Evolutionary conservation across 2,329 filamentous ascomycete genomes (phyloP).

Genomic region (Calonectria multiphialidica): DNA sequence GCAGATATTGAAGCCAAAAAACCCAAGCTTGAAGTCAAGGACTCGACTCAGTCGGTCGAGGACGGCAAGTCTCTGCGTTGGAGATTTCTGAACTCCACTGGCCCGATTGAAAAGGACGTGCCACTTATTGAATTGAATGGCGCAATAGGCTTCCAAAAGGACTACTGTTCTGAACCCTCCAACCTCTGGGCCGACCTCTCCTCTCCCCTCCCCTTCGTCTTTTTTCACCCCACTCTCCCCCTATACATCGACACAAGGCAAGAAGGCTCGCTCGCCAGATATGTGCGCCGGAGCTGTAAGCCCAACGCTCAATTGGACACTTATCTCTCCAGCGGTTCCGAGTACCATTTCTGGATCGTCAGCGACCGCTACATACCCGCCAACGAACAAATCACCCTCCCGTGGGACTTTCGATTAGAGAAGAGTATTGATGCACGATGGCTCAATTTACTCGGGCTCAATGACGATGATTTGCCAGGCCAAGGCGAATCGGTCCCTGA

Average conservation of each 20-base stretch:
- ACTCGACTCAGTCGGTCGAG: conserved; percentile 53
- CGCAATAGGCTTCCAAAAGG: conserved; percentile 78
- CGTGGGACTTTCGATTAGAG: conserved; percentile 76
- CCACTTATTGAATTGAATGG: conserved; percentile 81
- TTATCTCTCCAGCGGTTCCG: conserved; percentile 80
- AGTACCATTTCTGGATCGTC: conserved; percentile 94
- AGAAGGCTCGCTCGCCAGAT: conserved; percentile 88
- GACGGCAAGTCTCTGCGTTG: conserved; percentile 68
- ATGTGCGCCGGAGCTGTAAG: conserved; percentile 90
- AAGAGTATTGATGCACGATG: conserved; percentile 67
- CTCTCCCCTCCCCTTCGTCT: conserved; percentile 79
- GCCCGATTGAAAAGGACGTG: conserved; percentile 67
- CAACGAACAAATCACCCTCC: conserved; percentile 72
- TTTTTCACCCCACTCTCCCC: conserved; percentile 89
- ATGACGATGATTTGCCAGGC: conserved; percentile 66
- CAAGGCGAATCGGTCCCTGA: conserved; percentile 67
- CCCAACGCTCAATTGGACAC: conserved; percentile 93
- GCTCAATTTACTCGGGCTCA: conserved; percentile 70
- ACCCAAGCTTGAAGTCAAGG: conserved; percentile 62
- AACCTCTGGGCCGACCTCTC: conserved; percentile 78
- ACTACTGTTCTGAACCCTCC: conserved; percentile 75
- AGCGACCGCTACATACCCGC: conserved; percentile 81
- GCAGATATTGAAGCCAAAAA: conserved; percentile 57
- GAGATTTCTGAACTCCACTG: conserved; percentile 71
- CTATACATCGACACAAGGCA: conserved; percentile 92